These are phyloP conservation scores for Chrysanthemum lavandulifolium DNA, from an alignment of 129 eudicot genomes.

Conservation along the genomic window DNA sequence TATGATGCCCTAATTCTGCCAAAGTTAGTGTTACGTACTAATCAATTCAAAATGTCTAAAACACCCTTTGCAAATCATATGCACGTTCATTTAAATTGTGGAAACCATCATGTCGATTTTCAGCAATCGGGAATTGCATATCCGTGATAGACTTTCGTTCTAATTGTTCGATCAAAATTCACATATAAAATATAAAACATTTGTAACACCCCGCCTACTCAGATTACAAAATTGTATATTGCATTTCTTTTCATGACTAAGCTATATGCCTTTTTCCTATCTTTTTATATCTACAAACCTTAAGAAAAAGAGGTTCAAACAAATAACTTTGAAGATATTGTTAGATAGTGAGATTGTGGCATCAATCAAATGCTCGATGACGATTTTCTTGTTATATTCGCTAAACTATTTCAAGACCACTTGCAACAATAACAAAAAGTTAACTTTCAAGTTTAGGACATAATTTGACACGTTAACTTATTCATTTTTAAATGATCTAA, in stretches of 20 bases:
- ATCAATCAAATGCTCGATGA: constrained; percentile 2
- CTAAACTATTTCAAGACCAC: background rate
- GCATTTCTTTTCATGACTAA: too few species aligned
- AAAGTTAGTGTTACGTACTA: background rate
- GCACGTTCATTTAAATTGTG: background rate
- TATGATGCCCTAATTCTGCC: background rate
- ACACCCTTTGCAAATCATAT: background rate
- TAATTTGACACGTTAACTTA: background rate
- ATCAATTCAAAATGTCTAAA: background rate
- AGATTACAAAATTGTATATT: too few species aligned
- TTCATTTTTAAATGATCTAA: background rate
- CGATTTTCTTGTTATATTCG: background rate
- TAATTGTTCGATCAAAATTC: background rate
- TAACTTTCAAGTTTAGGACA: background rate
- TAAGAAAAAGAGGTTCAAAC: background rate
- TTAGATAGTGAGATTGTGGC: background rate
- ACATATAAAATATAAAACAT: too few species aligned
- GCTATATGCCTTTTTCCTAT: too few species aligned
- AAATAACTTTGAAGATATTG: background rate
- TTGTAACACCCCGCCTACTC: too few species aligned
- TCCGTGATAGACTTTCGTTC: background rate
- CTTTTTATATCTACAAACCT: too few species aligned
- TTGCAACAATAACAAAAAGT: background rate
- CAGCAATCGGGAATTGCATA: constrained; percentile 14
- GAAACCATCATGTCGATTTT: background rate